Evolutionary conservation across 2,329 filamentous ascomycete species (phyloP).

Genomic region (Hawksworthiomyces lignivorus): DNA sequence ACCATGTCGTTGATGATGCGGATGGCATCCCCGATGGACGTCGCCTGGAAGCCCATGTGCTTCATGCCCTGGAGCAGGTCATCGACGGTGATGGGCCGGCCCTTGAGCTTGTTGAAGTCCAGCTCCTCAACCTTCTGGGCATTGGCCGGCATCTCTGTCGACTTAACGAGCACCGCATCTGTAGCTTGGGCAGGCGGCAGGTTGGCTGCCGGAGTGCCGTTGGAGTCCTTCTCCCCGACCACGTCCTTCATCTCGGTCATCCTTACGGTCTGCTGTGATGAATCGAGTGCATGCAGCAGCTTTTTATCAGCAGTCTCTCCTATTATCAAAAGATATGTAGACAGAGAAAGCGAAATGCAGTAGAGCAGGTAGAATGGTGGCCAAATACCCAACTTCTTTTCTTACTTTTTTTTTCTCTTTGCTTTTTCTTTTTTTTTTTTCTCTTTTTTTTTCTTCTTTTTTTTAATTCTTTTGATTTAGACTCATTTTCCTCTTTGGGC

Average conservation of each 20-base stretch:
- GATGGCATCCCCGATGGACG: constrained; percentile 75
- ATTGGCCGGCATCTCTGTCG: constrained; percentile 69
- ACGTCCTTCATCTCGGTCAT: no score
- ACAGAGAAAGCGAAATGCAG: no score
- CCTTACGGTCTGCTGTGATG: no score
- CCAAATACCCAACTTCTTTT: no score
- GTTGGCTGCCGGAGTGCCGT: constrained; percentile 21
- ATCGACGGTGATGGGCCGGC: constrained; percentile 70
- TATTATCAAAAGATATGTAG: no score
- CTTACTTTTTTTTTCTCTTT: no score
- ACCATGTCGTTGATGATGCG: constrained; percentile 96
- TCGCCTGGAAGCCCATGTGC: constrained; percentile 69
- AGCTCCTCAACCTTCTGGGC: constrained; percentile 81
- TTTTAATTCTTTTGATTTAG: background rate
- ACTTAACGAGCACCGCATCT: constrained; percentile 77
- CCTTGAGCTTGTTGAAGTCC: constrained; percentile 78
- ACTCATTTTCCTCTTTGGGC: background rate
- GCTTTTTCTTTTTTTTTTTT: background rate
- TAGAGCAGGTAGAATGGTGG: no score
- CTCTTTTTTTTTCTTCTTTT: no score
- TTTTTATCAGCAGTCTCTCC: no score
- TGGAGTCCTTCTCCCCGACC: no score
- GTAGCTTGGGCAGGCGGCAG: constrained; percentile 56
- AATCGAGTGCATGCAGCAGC: no score
- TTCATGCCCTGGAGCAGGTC: constrained; percentile 77